phyloP scores from a whole-genome alignment of 352 stramenopile species.

The Phytophthora sansomeana region DNA sequence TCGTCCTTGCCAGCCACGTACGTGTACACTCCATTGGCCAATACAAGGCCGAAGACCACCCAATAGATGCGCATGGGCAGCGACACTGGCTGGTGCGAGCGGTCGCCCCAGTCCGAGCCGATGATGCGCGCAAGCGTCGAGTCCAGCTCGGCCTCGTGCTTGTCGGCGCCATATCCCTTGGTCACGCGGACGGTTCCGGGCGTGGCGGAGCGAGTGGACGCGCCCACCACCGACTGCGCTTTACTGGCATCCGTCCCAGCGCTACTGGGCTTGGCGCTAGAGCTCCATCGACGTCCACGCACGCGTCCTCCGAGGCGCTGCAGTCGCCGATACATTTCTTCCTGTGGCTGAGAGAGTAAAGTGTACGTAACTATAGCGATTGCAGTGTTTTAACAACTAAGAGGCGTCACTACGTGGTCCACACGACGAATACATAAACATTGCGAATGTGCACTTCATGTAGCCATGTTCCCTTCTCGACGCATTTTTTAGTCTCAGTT shows the following conservation, averaged over 20 bases:
- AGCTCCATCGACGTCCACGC: slow-evolving; percentile 34
- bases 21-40: slow-evolving; percentile 71
- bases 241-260: not conserved
- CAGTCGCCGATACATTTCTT: slow-evolving; percentile 25
- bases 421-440: too few species aligned
- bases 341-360: too few species aligned
- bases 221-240: not conserved
- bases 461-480: too few species aligned
- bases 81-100: slow-evolving; percentile 67
- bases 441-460: too few species aligned
- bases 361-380: too few species aligned
- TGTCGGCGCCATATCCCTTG: slow-evolving; percentile 39
- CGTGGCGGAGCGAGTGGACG: slow-evolving; percentile 22
- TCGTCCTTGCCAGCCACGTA: slow-evolving; percentile 65
- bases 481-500: too few species aligned
- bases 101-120: slow-evolving; percentile 80
- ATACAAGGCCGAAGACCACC: slow-evolving; percentile 63
- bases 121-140: slow-evolving; percentile 73
- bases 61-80: slow-evolving; percentile 80
- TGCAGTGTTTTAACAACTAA: too few species aligned
- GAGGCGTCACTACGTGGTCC: too few species aligned
- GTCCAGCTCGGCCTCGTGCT: slow-evolving; percentile 59
- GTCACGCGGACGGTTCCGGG: slow-evolving; percentile 49
- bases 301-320: slow-evolving; percentile 16
- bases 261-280: slow-evolving; percentile 18